A percentile compares a stretch with the other conserved stretches of the same genome.
phyloP scores from a whole-genome alignment of 257 asterid species.

The Rhazya stricta region DNA sequence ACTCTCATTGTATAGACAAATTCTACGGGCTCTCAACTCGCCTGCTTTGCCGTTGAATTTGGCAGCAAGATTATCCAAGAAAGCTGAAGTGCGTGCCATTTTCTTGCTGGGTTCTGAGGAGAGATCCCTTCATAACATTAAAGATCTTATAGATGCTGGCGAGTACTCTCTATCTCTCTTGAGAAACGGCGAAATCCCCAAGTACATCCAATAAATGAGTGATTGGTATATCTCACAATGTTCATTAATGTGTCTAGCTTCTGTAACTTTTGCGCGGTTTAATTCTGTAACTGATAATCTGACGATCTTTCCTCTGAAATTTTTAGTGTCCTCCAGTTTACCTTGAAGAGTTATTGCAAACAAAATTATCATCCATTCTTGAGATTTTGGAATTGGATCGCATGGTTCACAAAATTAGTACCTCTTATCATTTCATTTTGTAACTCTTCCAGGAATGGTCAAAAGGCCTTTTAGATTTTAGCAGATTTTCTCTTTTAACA shows the following conservation, averaged over 20 bases:
- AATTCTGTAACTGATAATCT: background rate
- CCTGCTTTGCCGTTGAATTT: conserved; percentile 67
- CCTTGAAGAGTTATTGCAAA: background rate
- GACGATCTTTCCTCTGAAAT: no score
- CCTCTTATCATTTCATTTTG: background rate
- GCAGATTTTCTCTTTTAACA: background rate
- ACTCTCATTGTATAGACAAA: conserved; percentile 61
- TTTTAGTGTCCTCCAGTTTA: background rate
- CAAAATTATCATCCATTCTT: background rate
- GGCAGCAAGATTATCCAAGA: conserved; percentile 66
- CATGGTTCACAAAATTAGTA: background rate
- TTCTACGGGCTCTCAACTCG: conserved; percentile 74
- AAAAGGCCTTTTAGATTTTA: background rate
- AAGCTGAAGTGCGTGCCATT: conserved; percentile 74
- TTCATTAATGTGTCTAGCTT: background rate
- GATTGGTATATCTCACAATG: background rate
- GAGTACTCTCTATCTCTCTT: conserved; percentile 69
- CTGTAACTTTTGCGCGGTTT: background rate
- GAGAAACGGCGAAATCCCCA: conserved; percentile 65
- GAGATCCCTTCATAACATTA: conserved; percentile 68
- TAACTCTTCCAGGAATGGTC: background rate
- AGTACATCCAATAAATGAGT: conserved; percentile 27
- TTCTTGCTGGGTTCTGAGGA: conserved; percentile 77
- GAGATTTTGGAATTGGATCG: background rate
- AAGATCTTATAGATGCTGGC: conserved; percentile 76